Conservation (phyloP, 768 basidiomycete species). For the Mycena rebaudengoi region DNA sequence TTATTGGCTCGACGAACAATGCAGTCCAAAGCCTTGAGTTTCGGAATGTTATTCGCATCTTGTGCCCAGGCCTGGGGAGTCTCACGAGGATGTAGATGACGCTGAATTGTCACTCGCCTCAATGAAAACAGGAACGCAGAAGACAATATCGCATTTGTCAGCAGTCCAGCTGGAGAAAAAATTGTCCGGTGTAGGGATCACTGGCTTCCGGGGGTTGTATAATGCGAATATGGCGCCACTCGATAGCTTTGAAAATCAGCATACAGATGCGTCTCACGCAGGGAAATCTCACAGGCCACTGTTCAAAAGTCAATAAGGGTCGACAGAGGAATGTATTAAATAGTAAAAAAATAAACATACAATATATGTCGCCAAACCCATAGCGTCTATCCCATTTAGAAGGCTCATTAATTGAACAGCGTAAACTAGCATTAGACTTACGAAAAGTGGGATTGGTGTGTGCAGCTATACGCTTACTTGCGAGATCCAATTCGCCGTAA, state of each 20-base stretch:
- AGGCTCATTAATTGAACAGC: background rate
- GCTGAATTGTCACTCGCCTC: background rate
- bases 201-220: conserved; percentile 4
- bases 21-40: conserved; percentile 1
- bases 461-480: conserved; percentile 4
- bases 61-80: conserved; percentile 6
- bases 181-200: conserved; percentile 2
- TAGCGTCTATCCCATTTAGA: background rate
- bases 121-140: conserved; percentile 11
- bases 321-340: background rate
- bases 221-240: conserved; percentile 7
- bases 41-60: conserved; percentile 1
- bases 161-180: conserved; percentile 7
- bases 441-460: conserved; percentile 10
- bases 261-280: background rate
- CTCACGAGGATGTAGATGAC: too few species aligned
- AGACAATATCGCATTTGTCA: conserved; percentile 9
- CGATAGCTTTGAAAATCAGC: background rate
- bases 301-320: background rate
- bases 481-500: conserved; percentile 7
- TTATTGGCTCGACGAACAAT: background rate
- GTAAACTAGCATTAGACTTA: background rate
- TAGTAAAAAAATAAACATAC: background rate
- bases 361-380: conserved; percentile 5
- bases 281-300: conserved; percentile 5